Base-by-base conservation (phyloP, 495 filamentous ascomycete genomes). In the Penicillium manginii region DNA sequence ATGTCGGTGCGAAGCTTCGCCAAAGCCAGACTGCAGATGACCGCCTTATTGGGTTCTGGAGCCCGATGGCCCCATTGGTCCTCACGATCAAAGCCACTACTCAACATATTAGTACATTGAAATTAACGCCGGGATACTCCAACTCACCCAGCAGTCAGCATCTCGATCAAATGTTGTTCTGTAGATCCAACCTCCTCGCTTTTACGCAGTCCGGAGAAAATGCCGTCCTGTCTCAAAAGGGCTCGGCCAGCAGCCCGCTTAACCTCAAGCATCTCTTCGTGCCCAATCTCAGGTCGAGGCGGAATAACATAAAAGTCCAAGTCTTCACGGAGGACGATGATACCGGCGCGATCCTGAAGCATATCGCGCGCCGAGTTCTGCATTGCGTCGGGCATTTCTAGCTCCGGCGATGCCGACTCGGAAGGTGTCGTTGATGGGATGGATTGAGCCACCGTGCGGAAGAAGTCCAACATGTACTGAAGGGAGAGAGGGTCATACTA, bases 381-480 rank as follows among this genome's bases (percentile, higher is more conserved):
- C 78, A 87, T 83, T 14, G 84, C 81, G 57, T 90, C 88, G 50
- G 91, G 82, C 43, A 89, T 80, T 33, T 90, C 88, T 21, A 79
- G 69, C 26, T 88, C 87, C 2, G 82, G 81, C 10, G 81, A 84
- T 40, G 84, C 78, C 39, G 77, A 83, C 9, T 84, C 82, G 11
- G 89, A 88, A 32, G 81, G 81, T 11, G 82, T 77, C 42, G 88
- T 83, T 23, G 83, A 83, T 11, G 93, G 92, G 52, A 99, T 97
- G 29, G 90, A 93, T 68, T 97, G 91, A 31, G 94, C 93, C 52
- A 99, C 93, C 50, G 86, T 86, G 42, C 94, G 91, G 81, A 99
- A 99, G 78, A 99, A 99, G 62, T 98, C 94, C 49, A 99, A 84
- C 96, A 99, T 99, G 79, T 98, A 99, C 74, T 97, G 91, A 23